These are phyloP conservation scores for Brasilioporus rufonigricans DNA, from an alignment of 768 basidiomycete genomes.

Conservation along the genomic window DNA sequence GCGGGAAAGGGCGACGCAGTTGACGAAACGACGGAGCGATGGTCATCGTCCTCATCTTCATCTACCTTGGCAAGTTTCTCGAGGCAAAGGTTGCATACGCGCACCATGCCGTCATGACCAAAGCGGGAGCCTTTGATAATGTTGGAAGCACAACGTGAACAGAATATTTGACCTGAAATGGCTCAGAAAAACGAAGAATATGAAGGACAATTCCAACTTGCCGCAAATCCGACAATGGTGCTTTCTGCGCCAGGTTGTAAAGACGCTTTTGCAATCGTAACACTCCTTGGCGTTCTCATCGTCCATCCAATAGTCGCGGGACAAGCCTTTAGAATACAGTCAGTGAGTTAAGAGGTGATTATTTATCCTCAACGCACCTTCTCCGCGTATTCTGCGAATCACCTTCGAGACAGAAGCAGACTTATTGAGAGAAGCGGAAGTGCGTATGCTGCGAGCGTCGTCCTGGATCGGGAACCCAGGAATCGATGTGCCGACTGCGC, in stretches of 20 bases:
- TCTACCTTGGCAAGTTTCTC: constrained; percentile 86
- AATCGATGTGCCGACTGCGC: constrained; percentile 68
- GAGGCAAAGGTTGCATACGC: constrained; percentile 95
- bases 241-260: constrained; percentile 92
- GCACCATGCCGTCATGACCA: constrained; percentile 91
- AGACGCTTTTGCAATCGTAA: constrained; percentile 92
- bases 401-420: constrained; percentile 89
- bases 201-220: constrained; percentile 31
- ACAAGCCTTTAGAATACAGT: constrained; percentile 54
- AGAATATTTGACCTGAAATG: constrained; percentile 89
- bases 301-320: constrained; percentile 98
- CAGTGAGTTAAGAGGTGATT: constrained; percentile 6
- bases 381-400: constrained; percentile 85
- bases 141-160: constrained; percentile 94
- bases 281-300: constrained; percentile 95
- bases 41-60: constrained; percentile 88
- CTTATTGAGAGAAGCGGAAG: constrained; percentile 64
- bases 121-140: constrained; percentile 93
- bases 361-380: constrained; percentile 49
- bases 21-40: constrained; percentile 75
- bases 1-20: constrained; percentile 69
- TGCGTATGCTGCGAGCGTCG: constrained; percentile 84
- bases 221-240: constrained; percentile 99
- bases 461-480: constrained; percentile 93
- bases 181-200: not conserved